These are phyloP conservation scores for Penicillium turbatum DNA, from an alignment of 495 filamentous ascomycete species.

Conservation along the genomic window DNA sequence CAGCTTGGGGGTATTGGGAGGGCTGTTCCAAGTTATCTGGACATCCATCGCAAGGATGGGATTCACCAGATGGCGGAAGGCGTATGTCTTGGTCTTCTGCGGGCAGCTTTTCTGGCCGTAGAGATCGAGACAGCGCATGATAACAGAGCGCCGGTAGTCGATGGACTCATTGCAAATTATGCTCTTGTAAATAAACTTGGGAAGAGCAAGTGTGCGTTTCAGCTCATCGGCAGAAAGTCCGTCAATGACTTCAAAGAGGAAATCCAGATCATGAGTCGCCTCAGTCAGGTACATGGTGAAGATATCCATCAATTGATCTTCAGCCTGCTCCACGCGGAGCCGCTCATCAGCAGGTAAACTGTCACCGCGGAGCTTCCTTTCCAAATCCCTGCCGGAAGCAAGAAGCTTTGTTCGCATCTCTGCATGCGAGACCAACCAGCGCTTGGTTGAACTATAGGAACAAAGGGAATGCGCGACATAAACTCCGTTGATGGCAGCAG, in stretches of 20 bases:
- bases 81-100: slow-evolving; percentile 88
- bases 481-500: slow-evolving; percentile 81
- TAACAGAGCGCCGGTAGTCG: slow-evolving; percentile 80
- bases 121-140: slow-evolving; percentile 82
- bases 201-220: slow-evolving; percentile 68
- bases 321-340: slow-evolving; percentile 82
- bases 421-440: slow-evolving; percentile 75
- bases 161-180: slow-evolving; percentile 82
- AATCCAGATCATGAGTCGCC: slow-evolving; percentile 75
- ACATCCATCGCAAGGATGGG: slow-evolving; percentile 97
- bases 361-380: slow-evolving; percentile 64
- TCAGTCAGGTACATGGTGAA: slow-evolving; percentile 73
- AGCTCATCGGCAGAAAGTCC: slow-evolving; percentile 78
- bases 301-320: slow-evolving; percentile 82
- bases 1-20: slow-evolving; percentile 61
- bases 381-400: slow-evolving; percentile 64
- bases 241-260: slow-evolving; percentile 83
- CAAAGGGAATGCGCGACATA: slow-evolving; percentile 76
- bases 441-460: slow-evolving; percentile 45
- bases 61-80: slow-evolving; percentile 88
- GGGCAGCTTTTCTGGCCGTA: slow-evolving; percentile 73
- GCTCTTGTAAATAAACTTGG: slow-evolving; percentile 75
- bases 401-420: slow-evolving; percentile 68
- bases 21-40: slow-evolving; percentile 52
- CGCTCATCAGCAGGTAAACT: slow-evolving; percentile 65